Evolutionary conservation across 176 grass and related monocot species (phyloP).

Genomic region (Raddia distichophylla): DNA sequence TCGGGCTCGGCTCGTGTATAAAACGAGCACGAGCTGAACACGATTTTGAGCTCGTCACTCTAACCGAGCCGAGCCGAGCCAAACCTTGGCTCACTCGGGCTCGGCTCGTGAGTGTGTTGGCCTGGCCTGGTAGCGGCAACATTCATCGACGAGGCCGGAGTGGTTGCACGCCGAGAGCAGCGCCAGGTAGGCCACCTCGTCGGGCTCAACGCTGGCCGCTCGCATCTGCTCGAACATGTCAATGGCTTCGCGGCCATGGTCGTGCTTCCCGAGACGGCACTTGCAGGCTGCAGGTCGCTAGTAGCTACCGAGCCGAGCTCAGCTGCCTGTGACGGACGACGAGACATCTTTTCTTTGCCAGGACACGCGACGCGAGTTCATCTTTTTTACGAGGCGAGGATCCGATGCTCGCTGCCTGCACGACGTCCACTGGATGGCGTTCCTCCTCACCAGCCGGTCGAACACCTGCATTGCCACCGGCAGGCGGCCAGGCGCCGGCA

Average conservation of each 20-base stretch:
- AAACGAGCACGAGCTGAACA: no score
- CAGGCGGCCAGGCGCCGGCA: slow-evolving; percentile 21
- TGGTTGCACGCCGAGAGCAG: slow-evolving; percentile 63
- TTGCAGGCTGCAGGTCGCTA: not conserved
- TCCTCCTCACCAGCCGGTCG: slow-evolving; percentile 42
- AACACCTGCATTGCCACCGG: slow-evolving; percentile 42
- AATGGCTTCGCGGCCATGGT: slow-evolving; percentile 39
- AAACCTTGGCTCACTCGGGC: no score
- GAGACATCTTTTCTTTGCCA: slow-evolving; percentile 16
- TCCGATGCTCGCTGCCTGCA: slow-evolving; percentile 19
- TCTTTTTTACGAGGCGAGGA: slow-evolving; percentile 30
- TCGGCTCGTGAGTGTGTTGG: no score
- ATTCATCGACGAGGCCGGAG: slow-evolving; percentile 46
- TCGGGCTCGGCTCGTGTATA: no score
- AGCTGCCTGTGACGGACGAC: not conserved
- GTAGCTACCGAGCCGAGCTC: no score
- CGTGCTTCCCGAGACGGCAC: slow-evolving; percentile 50
- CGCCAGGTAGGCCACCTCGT: slow-evolving; percentile 51
- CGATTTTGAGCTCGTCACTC: no score
- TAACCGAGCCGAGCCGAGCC: no score
- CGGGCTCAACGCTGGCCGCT: slow-evolving; percentile 18
- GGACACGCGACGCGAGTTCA: not conserved
- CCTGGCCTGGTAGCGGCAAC: not conserved
- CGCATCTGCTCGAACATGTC: slow-evolving; percentile 49
- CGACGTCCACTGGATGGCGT: slow-evolving; percentile 45